Conservation (phyloP, 2,329 filamentous ascomycete genomes). For the Ilyonectria destructans region DNA sequence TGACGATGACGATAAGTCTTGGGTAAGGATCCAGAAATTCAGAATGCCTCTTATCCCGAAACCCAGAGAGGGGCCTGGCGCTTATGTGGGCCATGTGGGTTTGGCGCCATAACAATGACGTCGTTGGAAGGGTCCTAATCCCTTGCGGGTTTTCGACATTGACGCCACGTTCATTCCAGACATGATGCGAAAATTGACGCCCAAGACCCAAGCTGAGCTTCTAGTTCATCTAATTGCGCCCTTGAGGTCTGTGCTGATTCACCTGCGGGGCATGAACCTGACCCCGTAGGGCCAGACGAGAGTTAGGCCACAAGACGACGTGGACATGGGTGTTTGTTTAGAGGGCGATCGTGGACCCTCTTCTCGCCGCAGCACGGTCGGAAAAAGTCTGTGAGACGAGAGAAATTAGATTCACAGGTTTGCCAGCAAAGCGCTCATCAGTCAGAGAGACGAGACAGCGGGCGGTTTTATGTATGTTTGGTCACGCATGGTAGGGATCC, state of each 20-base stretch:
- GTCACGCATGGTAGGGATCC: not conserved
- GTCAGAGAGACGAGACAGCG: not conserved
- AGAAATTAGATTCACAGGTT: not conserved
- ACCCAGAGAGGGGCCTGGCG: conserved; percentile 28
- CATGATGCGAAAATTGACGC: not conserved
- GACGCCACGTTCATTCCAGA: conserved; percentile 17
- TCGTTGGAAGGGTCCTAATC: conserved; percentile 32
- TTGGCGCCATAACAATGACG: conserved; percentile 45
- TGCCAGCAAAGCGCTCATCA: not conserved
- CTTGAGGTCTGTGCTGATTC: not conserved
- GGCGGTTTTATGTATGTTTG: not conserved
- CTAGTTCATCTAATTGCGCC: not conserved
- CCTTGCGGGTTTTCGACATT: not conserved
- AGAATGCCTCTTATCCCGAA: conserved; percentile 21
- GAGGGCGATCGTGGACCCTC: conserved; percentile 3
- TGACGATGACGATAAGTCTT: conserved; percentile 1
- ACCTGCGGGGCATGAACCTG: not conserved
- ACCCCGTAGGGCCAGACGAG: conserved; percentile 1
- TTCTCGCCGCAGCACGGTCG: not conserved
- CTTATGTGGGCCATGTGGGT: conserved; percentile 30
- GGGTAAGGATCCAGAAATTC: not conserved
- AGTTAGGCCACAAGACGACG: not conserved
- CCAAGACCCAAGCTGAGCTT: not conserved
- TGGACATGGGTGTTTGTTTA: not conserved
- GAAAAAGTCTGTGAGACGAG: not conserved